Evolutionary conservation across 176 grass and related monocot genomes (phyloP), one percentile per base, ranked within the genome.

Genomic region (Zizania latifolia): DNA sequence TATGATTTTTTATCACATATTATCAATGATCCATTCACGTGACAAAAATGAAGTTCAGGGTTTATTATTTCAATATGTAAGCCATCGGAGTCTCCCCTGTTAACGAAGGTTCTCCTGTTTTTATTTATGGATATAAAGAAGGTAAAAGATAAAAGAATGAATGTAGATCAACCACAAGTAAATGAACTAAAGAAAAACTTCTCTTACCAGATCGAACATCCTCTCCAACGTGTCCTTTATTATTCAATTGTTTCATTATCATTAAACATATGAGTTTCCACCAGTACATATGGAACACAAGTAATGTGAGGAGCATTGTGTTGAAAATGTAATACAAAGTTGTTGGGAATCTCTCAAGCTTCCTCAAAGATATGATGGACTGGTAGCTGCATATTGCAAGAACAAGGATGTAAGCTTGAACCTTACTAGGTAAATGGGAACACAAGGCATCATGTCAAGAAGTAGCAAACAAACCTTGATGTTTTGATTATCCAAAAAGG

Each of bases 401-500:
- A 50, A 63, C 29, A 83, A 75, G 16, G 70, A 23, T 8, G 35
- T 75, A 57, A 82, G 75, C 51, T 43, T 5, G 4, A 64, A 83
- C 71, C 34, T 70, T 62, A 4, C 13, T 74, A 46, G 61, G 21
- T 37, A 79, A 24, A 29, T n/a, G 50, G 6, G 40, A 72, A 50
- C 8, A 72, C n/a, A 63, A 38, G 9, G 74, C 33, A 74, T 60
- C 12, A 55, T 36, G 36, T 27, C 34, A 12, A 79, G 19, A 65
- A 78, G 45, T 65, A 84, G 14, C 10, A 70, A 59, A 87, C 78
- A 72, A 72, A 99, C 96, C 96, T 94, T 77, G 96, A 99, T 27
- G 87, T 82, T 78, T 81, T 99, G 72, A 99, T 99, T 71, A 99
- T 99, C 96, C 96, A 95, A 81, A 99, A 95, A 46, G 96, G 96